A percentile compares a stretch with the other conserved stretches of the same genome.
phyloP scores from a whole-genome alignment of 129 eudicot genomes.

The Tanacetum coccineum region DNA sequence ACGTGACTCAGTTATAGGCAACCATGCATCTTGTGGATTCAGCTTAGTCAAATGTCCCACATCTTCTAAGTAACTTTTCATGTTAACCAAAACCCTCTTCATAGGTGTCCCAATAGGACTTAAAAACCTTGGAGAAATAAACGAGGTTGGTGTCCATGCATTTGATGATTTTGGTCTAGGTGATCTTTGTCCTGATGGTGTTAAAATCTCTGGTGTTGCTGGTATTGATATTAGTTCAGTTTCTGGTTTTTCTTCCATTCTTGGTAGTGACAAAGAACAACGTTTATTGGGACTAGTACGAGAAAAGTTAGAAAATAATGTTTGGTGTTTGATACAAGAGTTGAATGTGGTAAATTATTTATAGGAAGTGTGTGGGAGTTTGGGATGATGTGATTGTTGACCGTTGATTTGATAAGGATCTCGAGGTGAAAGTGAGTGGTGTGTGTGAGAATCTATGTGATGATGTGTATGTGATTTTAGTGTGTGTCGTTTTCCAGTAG shows the following conservation, averaged over 20 bases:
- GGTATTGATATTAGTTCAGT: conserved; percentile 92
- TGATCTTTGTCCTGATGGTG: conserved; percentile 74
- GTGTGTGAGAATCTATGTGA: conserved; percentile 24
- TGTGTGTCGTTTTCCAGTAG: conserved; percentile 9
- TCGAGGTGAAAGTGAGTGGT: conserved; percentile 21
- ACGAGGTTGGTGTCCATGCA: conserved; percentile 83
- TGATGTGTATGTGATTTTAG: conserved; percentile 25
- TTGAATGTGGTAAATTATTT: not conserved
- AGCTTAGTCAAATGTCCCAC: conserved; percentile 55
- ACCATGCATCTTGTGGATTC: conserved; percentile 83
- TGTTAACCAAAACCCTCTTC: conserved; percentile 74
- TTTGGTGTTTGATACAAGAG: not conserved
- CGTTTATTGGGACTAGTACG: not conserved
- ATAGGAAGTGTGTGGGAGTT: conserved; percentile 27
- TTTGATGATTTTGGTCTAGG: conserved; percentile 44
- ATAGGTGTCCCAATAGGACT: conserved; percentile 96
- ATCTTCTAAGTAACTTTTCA: conserved; percentile 76
- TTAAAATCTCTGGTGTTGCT: conserved; percentile 76
- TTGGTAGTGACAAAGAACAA: not conserved
- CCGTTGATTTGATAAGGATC: conserved; percentile 24
- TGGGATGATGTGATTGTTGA: conserved; percentile 29
- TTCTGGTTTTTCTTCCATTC: conserved; percentile 62
- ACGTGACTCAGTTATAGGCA: conserved; percentile 79
- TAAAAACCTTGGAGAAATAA: conserved; percentile 78
- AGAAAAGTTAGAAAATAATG: conserved; percentile 10